Evolutionary conservation across 2,329 filamentous ascomycete genomes (phyloP), one percentile per base, ranked within the genome.

Genomic region (Alternaria atra): DNA sequence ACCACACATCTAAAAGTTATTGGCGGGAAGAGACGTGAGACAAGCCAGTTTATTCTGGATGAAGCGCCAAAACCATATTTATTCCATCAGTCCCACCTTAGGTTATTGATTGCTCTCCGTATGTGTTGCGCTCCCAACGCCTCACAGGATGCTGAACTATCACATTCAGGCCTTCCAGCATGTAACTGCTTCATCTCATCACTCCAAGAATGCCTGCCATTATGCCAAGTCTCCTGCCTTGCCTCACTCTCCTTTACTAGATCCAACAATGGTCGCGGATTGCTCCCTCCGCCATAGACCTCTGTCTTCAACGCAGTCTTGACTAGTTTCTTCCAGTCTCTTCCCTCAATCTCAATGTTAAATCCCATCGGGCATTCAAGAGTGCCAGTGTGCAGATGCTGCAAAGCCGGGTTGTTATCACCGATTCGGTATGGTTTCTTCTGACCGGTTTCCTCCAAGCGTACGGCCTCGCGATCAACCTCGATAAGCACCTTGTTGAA

Each of bases 261-360:
- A 2, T 67, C 70, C 46, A 75, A 59, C 9, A 84, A 63, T 13
- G 75, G 68, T 25, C 34, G 57, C 8, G 61, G 60, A 48, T 79
- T 66, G 58, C 67, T 64, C 9, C 75, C 71, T 2, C 73, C 76
- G 0, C 82, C 82, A 7, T 79, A 44, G 1, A 85, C 70, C 65
- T 83, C 82, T 1, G 77, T 78, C 55, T 73, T 79, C 25, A 85
- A 73, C n/a, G 81, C 81, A 52, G 79, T 80, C 66, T 82, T 82
- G 4, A 79, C 79, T 48, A 84, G 62, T 8, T 52, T 69, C 37
- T 69, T 75, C 82, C 82, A 85, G 52, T 84, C 82, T 0, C 63
- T 63, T 0, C 80, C 71, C 23, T 75, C 77, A 1, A 85, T 69
- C n/a, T 82, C 78, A 34, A 85, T 70, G 23, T 76, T 73, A 59